Evolutionary conservation across 2,329 filamentous ascomycete genomes (phyloP), one percentile per base, ranked within the genome.

Genomic region (Hymenoscyphus occultus): DNA sequence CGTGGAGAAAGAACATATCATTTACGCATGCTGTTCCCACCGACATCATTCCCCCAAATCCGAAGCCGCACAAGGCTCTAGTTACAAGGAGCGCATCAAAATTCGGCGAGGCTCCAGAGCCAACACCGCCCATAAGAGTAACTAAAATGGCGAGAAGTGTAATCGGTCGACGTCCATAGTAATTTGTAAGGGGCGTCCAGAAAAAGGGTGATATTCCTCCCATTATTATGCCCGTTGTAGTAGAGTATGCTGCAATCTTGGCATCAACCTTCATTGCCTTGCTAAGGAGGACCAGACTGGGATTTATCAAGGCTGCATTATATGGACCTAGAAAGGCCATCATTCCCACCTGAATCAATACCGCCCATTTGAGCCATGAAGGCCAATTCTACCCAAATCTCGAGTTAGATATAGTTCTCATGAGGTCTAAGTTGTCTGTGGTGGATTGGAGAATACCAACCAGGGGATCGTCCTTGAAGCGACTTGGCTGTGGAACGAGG

Each of bases 321-420:
- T 73, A 74, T 4, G 72, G 72, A 3, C 73, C 73, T 16, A 74
- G 62, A 65, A 74, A 74, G 58, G 73, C 73, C 73, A 74, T 74
- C 64, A 72, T 68, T 39, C 72, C 71, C 16, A 74, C 73, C 60
- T 74, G 73, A 62, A 74, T 65, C n/a, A 74, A 63, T 7, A 74
- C 73, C 5, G 71, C 64, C 73, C 73, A 74, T 71, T 74, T 74
- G n/a, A 74, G 63, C 73, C 72, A 74, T 56, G 67, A 61, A 3
- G 73, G 71, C 73, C 73, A 74, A 57, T 74, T 74, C 73, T 74
- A 60, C 22, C 40, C 31, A 62, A 22, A 64, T 42, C 61, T 10
- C 22, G 9, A 61, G 12, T 56, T 42, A 42, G 16, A 19, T 62
- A 2, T 7, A 42, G 2, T 22, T 31, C 22, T 4, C 31, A 42